Conservation (phyloP, 2,329 filamentous ascomycete genomes). For the Hymenoscyphus scutula region DNA sequence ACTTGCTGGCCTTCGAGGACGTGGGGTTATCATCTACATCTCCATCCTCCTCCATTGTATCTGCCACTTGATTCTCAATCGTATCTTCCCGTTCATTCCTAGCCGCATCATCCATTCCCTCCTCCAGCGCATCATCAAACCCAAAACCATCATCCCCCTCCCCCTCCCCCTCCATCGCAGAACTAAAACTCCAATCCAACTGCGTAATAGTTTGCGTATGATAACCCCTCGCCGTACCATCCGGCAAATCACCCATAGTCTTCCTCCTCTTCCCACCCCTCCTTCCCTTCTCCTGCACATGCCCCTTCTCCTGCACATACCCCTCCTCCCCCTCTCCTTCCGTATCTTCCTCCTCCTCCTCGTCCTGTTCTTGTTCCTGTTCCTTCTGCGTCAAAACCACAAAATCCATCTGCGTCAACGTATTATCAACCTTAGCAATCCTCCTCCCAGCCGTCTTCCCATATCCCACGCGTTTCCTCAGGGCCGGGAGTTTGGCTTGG, state of each 20-base stretch:
- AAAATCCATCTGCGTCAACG: constrained; percentile 34
- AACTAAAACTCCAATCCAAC: constrained; percentile 28
- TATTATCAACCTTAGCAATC: constrained; percentile 26
- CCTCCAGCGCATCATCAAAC: background rate
- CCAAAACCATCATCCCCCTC: background rate
- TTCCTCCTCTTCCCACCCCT: constrained; percentile 27
- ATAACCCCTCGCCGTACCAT: constrained; percentile 15
- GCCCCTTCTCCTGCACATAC: constrained; percentile 16
- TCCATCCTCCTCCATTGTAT: constrained; percentile 7
- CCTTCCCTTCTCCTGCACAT: constrained; percentile 23
- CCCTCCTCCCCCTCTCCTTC: constrained; percentile 19
- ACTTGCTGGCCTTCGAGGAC: background rate
- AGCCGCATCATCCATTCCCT: background rate
- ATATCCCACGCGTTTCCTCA: constrained; percentile 29
- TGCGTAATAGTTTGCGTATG: constrained; percentile 35
- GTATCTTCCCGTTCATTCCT: background rate
- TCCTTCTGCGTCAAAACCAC: constrained; percentile 15
- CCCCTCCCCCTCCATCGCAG: constrained; percentile 14
- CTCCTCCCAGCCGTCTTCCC: constrained; percentile 23
- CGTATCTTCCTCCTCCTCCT: constrained; percentile 15
- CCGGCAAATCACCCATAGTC: constrained; percentile 23
- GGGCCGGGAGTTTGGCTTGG: constrained; percentile 27
- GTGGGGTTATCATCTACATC: constrained; percentile 4
- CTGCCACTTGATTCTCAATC: constrained; percentile 6
- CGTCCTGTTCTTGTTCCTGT: constrained; percentile 13